A percentile compares a stretch with the other conserved stretches of the same genome.
Evolutionary conservation across 2,329 filamentous ascomycete species (phyloP).

Genomic region (Teratosphaeria pseudoeucalypti): DNA sequence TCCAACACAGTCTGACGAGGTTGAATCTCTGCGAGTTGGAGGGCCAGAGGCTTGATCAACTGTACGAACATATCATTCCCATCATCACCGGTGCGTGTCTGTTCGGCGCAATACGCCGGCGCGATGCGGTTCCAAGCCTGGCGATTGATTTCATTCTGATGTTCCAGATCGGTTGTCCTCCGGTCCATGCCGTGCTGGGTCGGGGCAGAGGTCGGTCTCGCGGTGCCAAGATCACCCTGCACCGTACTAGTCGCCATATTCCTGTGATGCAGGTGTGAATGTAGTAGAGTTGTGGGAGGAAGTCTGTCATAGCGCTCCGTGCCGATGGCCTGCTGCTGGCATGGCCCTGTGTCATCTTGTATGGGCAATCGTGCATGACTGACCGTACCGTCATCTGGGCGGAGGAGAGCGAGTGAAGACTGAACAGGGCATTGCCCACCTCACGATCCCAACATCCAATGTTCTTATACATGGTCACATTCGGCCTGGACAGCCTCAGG

Average conservation of each 20-base stretch:
- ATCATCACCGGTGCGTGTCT: constrained; percentile 19
- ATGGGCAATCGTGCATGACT: neutral
- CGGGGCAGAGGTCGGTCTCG: neutral
- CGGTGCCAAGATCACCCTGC: neutral
- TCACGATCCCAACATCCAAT: too few relatives aligned
- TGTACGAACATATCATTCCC: constrained; percentile 36
- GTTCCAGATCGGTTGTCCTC: neutral
- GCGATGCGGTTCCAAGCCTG: constrained; percentile 31
- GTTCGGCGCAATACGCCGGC: constrained; percentile 34
- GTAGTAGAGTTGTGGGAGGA: neutral
- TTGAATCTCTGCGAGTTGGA: constrained; percentile 25
- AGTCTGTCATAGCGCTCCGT: neutral
- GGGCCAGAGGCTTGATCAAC: constrained; percentile 34
- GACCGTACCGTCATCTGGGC: neutral
- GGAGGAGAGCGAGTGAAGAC: neutral
- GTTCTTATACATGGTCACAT: neutral
- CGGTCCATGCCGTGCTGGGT: constrained; percentile 1
- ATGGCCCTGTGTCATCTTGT: neutral
- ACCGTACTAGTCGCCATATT: neutral
- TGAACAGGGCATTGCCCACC: neutral
- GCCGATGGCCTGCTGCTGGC: neutral
- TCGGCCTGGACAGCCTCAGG: neutral
- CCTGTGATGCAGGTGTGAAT: neutral
- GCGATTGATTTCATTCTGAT: constrained; percentile 7
- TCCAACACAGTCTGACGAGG: constrained; percentile 31